phyloP scores from a whole-genome alignment of 257 asterid species.

The Lantana camara region DNA sequence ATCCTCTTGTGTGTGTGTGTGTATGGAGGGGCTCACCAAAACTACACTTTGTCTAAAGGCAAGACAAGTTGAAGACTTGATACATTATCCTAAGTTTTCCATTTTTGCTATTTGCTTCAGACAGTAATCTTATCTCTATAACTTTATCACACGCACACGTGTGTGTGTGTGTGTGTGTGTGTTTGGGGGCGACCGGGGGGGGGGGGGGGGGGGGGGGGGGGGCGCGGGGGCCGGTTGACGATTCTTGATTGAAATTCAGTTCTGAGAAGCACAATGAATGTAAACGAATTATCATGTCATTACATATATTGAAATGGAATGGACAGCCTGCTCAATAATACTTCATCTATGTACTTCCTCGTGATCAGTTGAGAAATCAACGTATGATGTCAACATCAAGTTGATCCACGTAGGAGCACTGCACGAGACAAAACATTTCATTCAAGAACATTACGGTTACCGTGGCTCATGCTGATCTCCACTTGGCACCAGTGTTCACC shows the following conservation, averaged over 20 bases:
- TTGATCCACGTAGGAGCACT: conserved; percentile 1
- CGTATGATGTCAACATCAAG: background rate
- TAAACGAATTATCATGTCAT: no score
- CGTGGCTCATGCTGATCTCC: conserved; percentile 48
- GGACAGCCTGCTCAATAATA: no score
- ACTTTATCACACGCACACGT: background rate
- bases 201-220: no score
- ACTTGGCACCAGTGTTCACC: conserved; percentile 76
- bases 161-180: no score
- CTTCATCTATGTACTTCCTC: no score
- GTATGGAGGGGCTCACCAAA: background rate
- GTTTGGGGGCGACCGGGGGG: no score
- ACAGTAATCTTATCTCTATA: background rate
- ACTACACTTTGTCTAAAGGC: background rate
- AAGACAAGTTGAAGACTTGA: background rate
- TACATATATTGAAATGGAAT: no score
- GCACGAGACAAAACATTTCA: no score
- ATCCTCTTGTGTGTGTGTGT: no score
- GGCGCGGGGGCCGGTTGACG: no score
- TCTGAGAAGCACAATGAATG: background rate
- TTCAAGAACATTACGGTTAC: background rate
- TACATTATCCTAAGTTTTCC: background rate
- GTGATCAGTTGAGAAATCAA: no score
- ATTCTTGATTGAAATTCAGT: background rate
- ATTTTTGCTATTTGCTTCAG: background rate